Evolutionary conservation across 495 filamentous ascomycete species (phyloP).

Genomic region (Penicillium longicatenatum): DNA sequence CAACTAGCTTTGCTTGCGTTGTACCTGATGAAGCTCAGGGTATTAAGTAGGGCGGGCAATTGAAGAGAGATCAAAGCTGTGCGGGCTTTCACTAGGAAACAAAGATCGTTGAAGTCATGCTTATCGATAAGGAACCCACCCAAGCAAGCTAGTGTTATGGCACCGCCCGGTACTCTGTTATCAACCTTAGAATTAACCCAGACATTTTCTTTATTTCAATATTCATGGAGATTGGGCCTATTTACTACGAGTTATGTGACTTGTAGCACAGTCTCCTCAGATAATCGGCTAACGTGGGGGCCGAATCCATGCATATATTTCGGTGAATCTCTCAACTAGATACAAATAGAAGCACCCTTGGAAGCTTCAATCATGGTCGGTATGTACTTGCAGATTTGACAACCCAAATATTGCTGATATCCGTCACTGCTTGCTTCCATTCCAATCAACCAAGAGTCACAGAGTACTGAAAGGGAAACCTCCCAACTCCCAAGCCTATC

Average conservation of each 20-base stretch:
- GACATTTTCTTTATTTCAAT: no score
- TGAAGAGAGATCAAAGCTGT: neutral
- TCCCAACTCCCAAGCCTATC: slow-evolving; percentile 58
- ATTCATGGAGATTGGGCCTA: no score
- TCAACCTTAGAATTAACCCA: no score
- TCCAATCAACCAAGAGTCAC: neutral
- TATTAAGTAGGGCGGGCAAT: neutral
- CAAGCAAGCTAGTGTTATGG: slow-evolving; percentile 27
- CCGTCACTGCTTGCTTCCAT: neutral
- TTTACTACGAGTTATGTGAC: no score
- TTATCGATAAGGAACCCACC: neutral
- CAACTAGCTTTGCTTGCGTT: neutral
- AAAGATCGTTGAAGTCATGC: neutral
- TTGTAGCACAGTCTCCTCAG: no score
- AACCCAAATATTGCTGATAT: neutral
- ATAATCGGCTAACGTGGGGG: no score
- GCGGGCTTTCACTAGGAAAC: neutral
- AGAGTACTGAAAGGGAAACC: neutral
- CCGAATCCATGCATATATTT: no score
- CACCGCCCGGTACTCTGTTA: no score
- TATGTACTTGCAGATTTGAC: no score
- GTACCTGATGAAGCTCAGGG: neutral
- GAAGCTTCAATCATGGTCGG: no score
- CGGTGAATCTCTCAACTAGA: no score
- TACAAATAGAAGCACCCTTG: no score